Conservation (phyloP, 78 protist species). For the Dictyostelium purpureum region DNA sequence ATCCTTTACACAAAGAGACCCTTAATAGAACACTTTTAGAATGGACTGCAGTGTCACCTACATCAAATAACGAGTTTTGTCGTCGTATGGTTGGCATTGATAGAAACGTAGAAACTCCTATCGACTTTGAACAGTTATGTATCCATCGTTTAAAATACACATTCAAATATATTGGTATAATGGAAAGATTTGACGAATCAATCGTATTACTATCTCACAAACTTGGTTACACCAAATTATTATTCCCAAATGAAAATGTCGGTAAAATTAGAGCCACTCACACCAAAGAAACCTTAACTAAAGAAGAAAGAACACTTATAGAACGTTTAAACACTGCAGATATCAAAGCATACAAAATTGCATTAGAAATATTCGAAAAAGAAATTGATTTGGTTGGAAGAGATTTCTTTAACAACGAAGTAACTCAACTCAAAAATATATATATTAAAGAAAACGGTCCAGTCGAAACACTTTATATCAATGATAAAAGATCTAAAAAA, state of each 20-base stretch:
- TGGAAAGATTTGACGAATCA: conserved; percentile 56
- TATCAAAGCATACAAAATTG: conserved; percentile 1
- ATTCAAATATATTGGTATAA: conserved; percentile 53
- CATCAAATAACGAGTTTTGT: conserved; percentile 13
- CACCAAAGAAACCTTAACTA: not conserved
- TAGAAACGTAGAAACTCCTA: not conserved
- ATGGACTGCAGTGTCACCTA: conserved; percentile 28
- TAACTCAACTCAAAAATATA: not conserved
- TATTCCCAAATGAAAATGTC: not conserved
- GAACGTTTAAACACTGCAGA: conserved; percentile 22
- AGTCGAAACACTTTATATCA: not conserved
- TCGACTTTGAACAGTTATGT: not conserved
- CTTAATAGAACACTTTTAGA: not conserved
- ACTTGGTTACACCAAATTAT: not conserved
- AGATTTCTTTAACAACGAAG: not conserved
- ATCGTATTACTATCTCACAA: conserved; percentile 15
- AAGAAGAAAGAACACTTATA: not conserved
- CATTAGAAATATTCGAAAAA: conserved; percentile 38
- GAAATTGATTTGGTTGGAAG: conserved; percentile 49
- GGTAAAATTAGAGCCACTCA: not conserved
- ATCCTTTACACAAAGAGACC: conserved; percentile 6
- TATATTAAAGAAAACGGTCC: not conserved
- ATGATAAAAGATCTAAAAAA: not conserved
- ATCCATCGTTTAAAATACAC: not conserved
- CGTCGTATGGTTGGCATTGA: conserved; percentile 40